Evolutionary conservation across 2,329 filamentous ascomycete species (phyloP).

Genomic region (Colletotrichum tanaceti): DNA sequence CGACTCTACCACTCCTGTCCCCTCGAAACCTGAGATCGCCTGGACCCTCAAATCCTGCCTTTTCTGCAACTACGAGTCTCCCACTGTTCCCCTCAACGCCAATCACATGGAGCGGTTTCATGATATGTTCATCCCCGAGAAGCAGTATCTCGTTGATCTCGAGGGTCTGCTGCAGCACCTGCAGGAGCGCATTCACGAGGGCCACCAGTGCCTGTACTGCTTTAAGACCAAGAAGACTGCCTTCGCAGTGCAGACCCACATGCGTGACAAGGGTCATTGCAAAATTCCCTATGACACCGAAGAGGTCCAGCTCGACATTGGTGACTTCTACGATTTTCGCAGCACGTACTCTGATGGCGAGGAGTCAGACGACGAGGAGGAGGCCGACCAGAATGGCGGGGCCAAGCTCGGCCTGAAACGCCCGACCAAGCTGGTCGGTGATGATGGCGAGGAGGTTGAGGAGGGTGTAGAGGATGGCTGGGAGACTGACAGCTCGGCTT

Average conservation of each 20-base stretch:
- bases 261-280: constrained; percentile 97
- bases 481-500: constrained; percentile 95
- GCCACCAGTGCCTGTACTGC: constrained; percentile 89
- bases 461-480: constrained; percentile 80
- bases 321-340: constrained; percentile 96
- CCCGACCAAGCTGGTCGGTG: constrained; percentile 61
- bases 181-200: constrained; percentile 81
- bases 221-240: constrained; percentile 83
- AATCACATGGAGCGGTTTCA: constrained; percentile 93
- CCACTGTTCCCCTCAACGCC: constrained; percentile 79
- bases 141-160: constrained; percentile 82
- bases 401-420: constrained; percentile 77
- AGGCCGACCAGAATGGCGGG: constrained; percentile 65
- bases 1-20: constrained; percentile 55
- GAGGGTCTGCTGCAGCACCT: constrained; percentile 84
- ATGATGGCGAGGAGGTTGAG: constrained; percentile 62
- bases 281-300: constrained; percentile 93
- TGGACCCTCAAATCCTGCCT: constrained; percentile 73
- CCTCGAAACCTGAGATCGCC: constrained; percentile 50
- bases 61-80: constrained; percentile 91
- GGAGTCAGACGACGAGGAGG: constrained; percentile 69
- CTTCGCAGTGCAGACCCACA: constrained; percentile 90
- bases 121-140: constrained; percentile 96
- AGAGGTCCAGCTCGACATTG: constrained; percentile 91
- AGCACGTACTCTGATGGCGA: constrained; percentile 91